Base-by-base conservation (phyloP, 75 land plant genomes). In the Pinus albicaulis region DNA sequence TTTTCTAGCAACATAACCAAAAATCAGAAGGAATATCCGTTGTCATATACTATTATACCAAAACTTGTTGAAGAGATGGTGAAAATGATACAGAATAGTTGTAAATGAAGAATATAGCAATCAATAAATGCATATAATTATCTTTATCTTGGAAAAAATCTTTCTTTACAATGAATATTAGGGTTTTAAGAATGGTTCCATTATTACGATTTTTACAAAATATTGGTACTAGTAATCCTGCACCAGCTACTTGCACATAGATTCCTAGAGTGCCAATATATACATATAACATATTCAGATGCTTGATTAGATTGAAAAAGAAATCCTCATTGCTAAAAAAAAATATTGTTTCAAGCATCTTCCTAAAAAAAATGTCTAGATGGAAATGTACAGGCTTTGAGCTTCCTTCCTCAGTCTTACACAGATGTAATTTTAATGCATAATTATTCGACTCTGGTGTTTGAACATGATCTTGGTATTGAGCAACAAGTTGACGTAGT, bases 291-390 rank as follows among this genome's bases (percentile, higher is more conserved):
- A 20, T 4, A n/a, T 41, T 41, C 71, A 3, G 14, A 68, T 41
- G 52, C 23, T 13, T 68, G 52, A 41, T 41, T 44, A 0, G 8
- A 22, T 19, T 68, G 19, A 38, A 20, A 28, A 8, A 1, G 7
- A 68, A 44, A 14, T 68, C 26, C 20, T 31, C 22, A 53, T 38
- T 53, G 34, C 57, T 58, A n/a, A 6, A 1, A 71, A 53, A 73
- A 38, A 24, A 0, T 15, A 7, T 60, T 7, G 25, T 25, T 55
- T 22, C 28, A 2, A 52, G 28, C 26, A 25, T 53, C 11, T n/a
- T 12, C 16, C n/a, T 78, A 94, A 70, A 94, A 92, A 7, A n/a
- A n/a, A 92, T 84, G 78, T 94, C 98, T 10, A 93, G 95, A 65
- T 94, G 83, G 71, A 86, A 92, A 28, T 89, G 89, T 19, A 93